phyloP scores from a whole-genome alignment of 768 basidiomycete genomes.

The Russula virescens region DNA sequence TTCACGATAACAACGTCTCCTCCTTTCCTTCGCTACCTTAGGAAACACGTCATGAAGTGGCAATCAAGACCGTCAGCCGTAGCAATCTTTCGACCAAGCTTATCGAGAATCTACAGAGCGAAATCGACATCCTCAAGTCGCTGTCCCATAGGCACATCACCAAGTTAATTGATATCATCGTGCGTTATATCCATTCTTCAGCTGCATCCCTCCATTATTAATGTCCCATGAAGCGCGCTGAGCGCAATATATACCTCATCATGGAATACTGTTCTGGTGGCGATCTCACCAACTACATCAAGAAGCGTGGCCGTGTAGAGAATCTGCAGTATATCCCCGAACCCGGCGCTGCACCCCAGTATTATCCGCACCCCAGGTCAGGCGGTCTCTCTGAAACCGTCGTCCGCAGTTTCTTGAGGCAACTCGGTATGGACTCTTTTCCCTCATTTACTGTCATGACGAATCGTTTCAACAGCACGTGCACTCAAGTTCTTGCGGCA shows the following conservation, averaged over 20 bases:
- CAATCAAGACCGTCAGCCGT: constrained; percentile 91
- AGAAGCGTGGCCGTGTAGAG: constrained; percentile 92
- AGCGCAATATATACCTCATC: constrained; percentile 83
- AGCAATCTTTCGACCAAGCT: constrained; percentile 86
- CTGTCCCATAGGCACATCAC: constrained; percentile 93
- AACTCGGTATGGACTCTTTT: constrained; percentile 56
- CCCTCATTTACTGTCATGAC: not conserved
- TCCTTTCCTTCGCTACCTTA: constrained; percentile 29
- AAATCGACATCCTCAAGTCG: constrained; percentile 94
- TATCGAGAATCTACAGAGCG: constrained; percentile 95
- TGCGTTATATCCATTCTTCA: constrained; percentile 33
- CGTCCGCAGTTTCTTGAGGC: constrained; percentile 86
- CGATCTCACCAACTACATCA: constrained; percentile 94
- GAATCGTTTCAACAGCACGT: constrained; percentile 50
- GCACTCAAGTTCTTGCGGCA: constrained; percentile 90
- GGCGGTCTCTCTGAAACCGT: constrained; percentile 90
- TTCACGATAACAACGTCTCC: not conserved
- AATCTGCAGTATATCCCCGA: constrained; percentile 76
- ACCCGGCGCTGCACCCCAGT: constrained; percentile 65
- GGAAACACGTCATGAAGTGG: constrained; percentile 76
- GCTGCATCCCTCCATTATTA: not conserved
- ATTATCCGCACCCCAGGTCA: constrained; percentile 84
- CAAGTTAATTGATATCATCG: constrained; percentile 86
- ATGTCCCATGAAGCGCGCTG: constrained; percentile 43
- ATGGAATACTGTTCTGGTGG: constrained; percentile 98